phyloP scores from a whole-genome alignment of 495 filamentous ascomycete genomes.

The Physcia stellaris region DNA sequence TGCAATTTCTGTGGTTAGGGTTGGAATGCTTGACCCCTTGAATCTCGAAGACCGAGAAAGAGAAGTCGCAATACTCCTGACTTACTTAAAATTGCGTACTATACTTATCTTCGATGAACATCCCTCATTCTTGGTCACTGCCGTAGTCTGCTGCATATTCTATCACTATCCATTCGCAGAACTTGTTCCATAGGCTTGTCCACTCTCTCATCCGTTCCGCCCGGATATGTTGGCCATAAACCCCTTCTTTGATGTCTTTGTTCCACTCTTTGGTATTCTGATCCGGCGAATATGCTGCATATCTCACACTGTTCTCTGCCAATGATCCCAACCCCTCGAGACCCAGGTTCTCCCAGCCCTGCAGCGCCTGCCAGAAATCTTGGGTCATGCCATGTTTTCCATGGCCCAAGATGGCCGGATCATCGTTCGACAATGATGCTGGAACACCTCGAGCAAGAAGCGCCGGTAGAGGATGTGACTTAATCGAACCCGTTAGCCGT shows the following conservation, averaged over 20 bases:
- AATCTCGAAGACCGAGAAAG: no score
- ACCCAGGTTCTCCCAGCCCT: slow-evolving; percentile 75
- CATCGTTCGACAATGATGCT: slow-evolving; percentile 69
- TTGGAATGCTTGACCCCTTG: no score
- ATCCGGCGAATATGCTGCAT: slow-evolving; percentile 71
- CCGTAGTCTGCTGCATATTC: slow-evolving; percentile 55
- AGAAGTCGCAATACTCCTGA: neutral
- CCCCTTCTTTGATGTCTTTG: slow-evolving; percentile 55
- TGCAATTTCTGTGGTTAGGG: no score
- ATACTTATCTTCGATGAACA: neutral
- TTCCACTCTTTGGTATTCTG: slow-evolving; percentile 53
- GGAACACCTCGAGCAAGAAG: slow-evolving; percentile 73
- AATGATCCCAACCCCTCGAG: slow-evolving; percentile 63
- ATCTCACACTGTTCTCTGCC: slow-evolving; percentile 83
- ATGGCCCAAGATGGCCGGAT: slow-evolving; percentile 70
- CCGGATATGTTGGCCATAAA: slow-evolving; percentile 58
- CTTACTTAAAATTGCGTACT: neutral
- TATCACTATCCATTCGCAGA: slow-evolving; percentile 78
- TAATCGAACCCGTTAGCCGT: slow-evolving; percentile 59
- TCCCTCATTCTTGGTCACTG: slow-evolving; percentile 14
- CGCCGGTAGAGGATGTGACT: slow-evolving; percentile 70
- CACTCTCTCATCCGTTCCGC: slow-evolving; percentile 63
- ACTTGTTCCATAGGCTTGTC: slow-evolving; percentile 70
- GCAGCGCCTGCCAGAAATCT: slow-evolving; percentile 85
- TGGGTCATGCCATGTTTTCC: slow-evolving; percentile 64